A percentile compares a stretch with the other conserved stretches of the same genome.
Evolutionary conservation across 495 filamentous ascomycete genomes (phyloP).

Genomic region (Neurospora tetrasperma): DNA sequence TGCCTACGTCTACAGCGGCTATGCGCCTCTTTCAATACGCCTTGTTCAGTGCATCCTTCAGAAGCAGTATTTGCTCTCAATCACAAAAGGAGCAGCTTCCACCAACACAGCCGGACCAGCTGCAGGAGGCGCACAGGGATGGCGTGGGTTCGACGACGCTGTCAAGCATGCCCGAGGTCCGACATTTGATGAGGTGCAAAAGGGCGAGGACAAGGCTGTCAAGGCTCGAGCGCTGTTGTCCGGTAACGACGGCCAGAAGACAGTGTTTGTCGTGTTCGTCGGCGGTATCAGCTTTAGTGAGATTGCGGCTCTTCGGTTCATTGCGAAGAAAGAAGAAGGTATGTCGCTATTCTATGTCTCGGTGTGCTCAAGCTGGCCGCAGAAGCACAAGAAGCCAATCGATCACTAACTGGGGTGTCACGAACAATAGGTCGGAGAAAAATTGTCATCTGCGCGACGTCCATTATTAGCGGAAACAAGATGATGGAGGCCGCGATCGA

Average conservation of each 20-base stretch:
- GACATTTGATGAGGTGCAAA: conserved; percentile 87
- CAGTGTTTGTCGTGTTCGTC: conserved; percentile 86
- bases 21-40: conserved; percentile 85
- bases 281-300: conserved; percentile 93
- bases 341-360: conserved; percentile 15
- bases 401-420: conserved; percentile 7
- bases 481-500: conserved; percentile 87
- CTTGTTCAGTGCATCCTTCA: conserved; percentile 93
- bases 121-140: conserved; percentile 60
- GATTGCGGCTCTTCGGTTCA: conserved; percentile 86
- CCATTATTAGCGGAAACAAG: conserved; percentile 77
- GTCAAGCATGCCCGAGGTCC: conserved; percentile 74
- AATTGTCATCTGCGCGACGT: conserved; percentile 86
- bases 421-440: conserved; percentile 47
- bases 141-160: conserved; percentile 83
- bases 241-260: conserved; percentile 63
- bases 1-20: conserved; percentile 94
- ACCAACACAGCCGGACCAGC: conserved; percentile 37
- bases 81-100: conserved; percentile 47
- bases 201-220: conserved; percentile 85
- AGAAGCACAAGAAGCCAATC: background rate
- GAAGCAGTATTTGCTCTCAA: conserved; percentile 68
- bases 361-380: background rate
- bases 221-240: conserved; percentile 78
- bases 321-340: conserved; percentile 77